A percentile compares a stretch with the other conserved stretches of the same genome.
phyloP scores from a whole-genome alignment of 129 eudicot genomes.

The Tagetes erecta region DNA sequence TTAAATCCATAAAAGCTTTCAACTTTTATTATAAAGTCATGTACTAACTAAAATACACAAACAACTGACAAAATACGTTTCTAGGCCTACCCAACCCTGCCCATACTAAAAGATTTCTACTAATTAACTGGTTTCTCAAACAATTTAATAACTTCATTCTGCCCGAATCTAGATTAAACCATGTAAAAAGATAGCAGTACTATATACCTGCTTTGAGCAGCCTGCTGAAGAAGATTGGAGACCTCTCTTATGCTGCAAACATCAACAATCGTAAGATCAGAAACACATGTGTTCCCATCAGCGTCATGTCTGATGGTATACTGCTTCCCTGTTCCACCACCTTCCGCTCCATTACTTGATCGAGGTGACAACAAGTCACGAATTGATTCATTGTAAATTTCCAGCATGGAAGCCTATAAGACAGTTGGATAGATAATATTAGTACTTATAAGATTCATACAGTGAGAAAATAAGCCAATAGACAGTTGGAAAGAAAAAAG shows the following conservation, averaged over 20 bases:
- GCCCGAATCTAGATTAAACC: background rate
- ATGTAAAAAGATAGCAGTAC: background rate
- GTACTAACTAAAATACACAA: no score
- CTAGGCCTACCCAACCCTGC: background rate
- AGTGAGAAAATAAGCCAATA: background rate
- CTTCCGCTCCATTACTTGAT: conserved; percentile 41
- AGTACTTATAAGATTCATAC: background rate
- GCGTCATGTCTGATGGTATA: conserved; percentile 58
- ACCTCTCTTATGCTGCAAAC: conserved; percentile 57
- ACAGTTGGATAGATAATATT: background rate
- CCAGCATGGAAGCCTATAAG: conserved; percentile 66
- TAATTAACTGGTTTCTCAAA: background rate
- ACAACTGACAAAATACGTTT: background rate
- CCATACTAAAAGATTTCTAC: background rate
- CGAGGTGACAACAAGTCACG: conserved; percentile 51
- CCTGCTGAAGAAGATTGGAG: conserved; percentile 54
- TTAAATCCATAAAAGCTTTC: background rate
- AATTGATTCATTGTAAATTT: conserved; percentile 66
- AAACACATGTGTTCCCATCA: conserved; percentile 59
- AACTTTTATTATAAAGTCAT: background rate
- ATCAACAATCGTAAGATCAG: conserved; percentile 65
- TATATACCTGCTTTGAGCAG: conserved; percentile 62
- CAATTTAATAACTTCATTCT: background rate
- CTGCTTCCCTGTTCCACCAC: conserved; percentile 45
- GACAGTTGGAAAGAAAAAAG: background rate